phyloP scores from a whole-genome alignment of 495 filamentous ascomycete species.

The Copromyces sp. region DNA sequence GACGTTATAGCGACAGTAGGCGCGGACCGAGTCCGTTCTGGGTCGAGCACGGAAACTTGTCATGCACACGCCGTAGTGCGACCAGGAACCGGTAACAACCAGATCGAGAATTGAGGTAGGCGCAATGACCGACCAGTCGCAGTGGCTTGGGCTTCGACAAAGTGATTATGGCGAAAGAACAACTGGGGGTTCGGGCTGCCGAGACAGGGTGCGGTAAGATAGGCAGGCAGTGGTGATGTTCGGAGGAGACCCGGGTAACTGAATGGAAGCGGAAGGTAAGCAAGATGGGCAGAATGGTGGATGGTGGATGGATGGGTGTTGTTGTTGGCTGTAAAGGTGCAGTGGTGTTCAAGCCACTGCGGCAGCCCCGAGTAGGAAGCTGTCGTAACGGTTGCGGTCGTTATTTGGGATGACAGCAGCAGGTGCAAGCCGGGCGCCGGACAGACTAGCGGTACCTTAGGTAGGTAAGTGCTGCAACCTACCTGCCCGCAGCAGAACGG shows the following conservation, averaged over 20 bases:
- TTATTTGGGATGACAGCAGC: neutral
- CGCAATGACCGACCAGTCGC: no score
- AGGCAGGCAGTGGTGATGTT: neutral
- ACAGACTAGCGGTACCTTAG: neutral
- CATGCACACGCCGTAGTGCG: neutral
- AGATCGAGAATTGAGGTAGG: no score
- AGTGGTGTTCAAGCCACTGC: neutral
- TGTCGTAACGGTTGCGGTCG: neutral
- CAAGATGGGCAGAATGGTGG: neutral
- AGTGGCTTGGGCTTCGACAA: neutral
- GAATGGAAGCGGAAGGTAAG: neutral
- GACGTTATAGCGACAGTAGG: neutral
- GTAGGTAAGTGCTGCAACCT: neutral
- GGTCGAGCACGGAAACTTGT: neutral
- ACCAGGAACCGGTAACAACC: neutral
- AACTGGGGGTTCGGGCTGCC: neutral
- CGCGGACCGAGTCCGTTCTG: neutral
- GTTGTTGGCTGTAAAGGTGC: neutral
- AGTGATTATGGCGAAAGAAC: neutral
- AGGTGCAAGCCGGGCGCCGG: neutral
- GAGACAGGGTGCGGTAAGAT: neutral
- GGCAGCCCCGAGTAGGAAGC: neutral
- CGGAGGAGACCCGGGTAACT: neutral
- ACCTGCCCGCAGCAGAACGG: neutral
- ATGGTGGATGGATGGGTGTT: neutral